phyloP scores from a whole-genome alignment of 305 asterid genomes.

The Solanum hybrid region DNA sequence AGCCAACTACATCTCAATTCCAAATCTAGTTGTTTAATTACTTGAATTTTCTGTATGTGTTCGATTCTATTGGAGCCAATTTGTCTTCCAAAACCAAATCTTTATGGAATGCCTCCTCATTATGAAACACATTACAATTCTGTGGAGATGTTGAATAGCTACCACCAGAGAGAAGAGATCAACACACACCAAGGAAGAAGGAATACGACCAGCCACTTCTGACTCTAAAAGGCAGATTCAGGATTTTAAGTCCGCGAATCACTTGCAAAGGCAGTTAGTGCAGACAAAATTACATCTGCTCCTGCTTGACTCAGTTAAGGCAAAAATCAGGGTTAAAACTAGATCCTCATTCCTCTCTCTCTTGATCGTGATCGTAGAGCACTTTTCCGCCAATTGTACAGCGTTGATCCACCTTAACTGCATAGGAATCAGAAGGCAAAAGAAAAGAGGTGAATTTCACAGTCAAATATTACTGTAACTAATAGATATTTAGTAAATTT shows the following conservation, averaged over 20 bases:
- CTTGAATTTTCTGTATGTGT: background rate
- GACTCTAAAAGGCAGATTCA: background rate
- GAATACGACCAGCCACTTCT: background rate
- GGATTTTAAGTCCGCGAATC: background rate
- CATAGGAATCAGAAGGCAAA: background rate
- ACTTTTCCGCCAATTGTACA: background rate
- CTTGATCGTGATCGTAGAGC: background rate
- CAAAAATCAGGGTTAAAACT: background rate
- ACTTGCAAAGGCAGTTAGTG: background rate
- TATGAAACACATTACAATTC: background rate
- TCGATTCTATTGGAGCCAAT: background rate
- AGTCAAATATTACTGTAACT: background rate
- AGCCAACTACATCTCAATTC: background rate
- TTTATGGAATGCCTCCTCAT: background rate
- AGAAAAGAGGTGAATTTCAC: background rate
- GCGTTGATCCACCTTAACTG: background rate
- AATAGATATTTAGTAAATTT: background rate
- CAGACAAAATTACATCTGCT: background rate
- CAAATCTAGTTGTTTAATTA: background rate
- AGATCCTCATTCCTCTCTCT: background rate
- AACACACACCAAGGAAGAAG: background rate
- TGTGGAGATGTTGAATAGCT: background rate
- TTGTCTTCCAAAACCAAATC: background rate
- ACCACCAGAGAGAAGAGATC: background rate
- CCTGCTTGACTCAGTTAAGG: background rate